Percentiles rank a stretch among this genome's conserved stretches.
phyloP scores from a whole-genome alignment of 495 filamentous ascomycete genomes.

The Friedmanniomyces simplex region DNA sequence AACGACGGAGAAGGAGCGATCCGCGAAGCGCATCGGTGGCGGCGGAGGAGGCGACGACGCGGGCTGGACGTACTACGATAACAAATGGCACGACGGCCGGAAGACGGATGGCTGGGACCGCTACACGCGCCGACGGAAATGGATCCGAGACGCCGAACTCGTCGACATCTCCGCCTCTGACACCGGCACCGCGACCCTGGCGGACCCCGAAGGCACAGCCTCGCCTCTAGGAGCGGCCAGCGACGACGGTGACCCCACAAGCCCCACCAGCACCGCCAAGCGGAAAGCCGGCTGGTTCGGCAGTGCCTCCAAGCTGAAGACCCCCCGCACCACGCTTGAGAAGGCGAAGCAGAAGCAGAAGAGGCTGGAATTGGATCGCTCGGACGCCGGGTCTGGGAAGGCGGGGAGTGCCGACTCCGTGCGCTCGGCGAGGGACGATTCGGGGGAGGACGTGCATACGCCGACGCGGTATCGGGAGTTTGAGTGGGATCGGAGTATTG shows the following conservation, averaged over 20 bases:
- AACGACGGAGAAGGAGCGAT: constrained; percentile 36
- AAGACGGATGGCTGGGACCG: constrained; percentile 89
- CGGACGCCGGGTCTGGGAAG: constrained; percentile 21
- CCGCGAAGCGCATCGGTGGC: constrained; percentile 21
- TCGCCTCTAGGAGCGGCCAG: neutral
- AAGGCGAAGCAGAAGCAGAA: neutral
- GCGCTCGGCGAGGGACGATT: constrained; percentile 32
- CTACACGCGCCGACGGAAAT: constrained; percentile 89
- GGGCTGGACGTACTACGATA: constrained; percentile 98
- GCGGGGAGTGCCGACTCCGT: constrained; percentile 32
- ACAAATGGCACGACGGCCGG: constrained; percentile 93
- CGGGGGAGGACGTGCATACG: constrained; percentile 41
- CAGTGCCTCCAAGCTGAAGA: constrained; percentile 11
- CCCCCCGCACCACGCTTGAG: constrained; percentile 9
- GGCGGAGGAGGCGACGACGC: constrained; percentile 44
- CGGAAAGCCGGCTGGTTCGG: constrained; percentile 14
- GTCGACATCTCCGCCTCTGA: constrained; percentile 50
- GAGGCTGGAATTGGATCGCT: constrained; percentile 7
- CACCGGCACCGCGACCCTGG: too few species aligned
- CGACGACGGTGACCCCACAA: neutral
- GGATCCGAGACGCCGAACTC: constrained; percentile 92
- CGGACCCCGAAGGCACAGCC: too few species aligned
- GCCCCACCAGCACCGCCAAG: neutral
- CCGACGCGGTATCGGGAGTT: constrained; percentile 30
- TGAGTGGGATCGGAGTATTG: constrained; percentile 48